Conservation (phyloP, 108 stramenopile genomes). For the Fragilaria radians region DNA sequence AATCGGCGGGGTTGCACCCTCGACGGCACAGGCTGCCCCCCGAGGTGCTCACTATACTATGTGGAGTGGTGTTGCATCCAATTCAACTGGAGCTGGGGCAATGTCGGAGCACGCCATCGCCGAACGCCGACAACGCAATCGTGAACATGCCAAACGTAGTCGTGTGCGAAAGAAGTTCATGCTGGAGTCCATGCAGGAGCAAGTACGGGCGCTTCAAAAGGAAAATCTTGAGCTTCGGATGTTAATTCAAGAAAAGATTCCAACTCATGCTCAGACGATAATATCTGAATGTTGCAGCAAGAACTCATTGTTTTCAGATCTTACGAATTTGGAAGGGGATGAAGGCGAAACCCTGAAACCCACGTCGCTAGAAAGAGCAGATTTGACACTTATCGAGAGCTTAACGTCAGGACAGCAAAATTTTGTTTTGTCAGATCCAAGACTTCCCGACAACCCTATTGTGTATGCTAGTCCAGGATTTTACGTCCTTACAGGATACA, state of each 20-base stretch:
- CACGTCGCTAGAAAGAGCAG: constrained; percentile 55
- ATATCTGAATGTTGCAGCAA: constrained; percentile 70
- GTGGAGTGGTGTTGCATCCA: background rate
- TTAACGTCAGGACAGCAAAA: constrained; percentile 79
- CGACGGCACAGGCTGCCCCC: constrained; percentile 23
- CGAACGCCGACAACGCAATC: constrained; percentile 85
- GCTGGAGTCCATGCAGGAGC: constrained; percentile 93
- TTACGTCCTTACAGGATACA: constrained; percentile 93
- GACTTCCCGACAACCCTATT: constrained; percentile 95
- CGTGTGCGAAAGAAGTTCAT: constrained; percentile 97
- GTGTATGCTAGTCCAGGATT: constrained; percentile 89
- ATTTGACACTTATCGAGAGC: constrained; percentile 77
- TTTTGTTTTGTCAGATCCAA: constrained; percentile 93
- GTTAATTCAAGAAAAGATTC: constrained; percentile 77
- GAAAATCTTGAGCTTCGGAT: constrained; percentile 81
- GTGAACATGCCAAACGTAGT: constrained; percentile 96
- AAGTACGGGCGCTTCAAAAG: constrained; percentile 82
- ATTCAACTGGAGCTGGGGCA: background rate
- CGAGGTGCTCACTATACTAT: background rate
- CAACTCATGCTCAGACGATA: constrained; percentile 67
- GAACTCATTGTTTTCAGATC: constrained; percentile 61
- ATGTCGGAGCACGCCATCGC: constrained; percentile 45
- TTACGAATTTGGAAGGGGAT: constrained; percentile 10
- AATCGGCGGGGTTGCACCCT: constrained; percentile 44
- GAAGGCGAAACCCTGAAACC: constrained; percentile 6